Evolutionary conservation across 2,329 filamentous ascomycete genomes (phyloP).

Genomic region (Botrytis fabae): DNA sequence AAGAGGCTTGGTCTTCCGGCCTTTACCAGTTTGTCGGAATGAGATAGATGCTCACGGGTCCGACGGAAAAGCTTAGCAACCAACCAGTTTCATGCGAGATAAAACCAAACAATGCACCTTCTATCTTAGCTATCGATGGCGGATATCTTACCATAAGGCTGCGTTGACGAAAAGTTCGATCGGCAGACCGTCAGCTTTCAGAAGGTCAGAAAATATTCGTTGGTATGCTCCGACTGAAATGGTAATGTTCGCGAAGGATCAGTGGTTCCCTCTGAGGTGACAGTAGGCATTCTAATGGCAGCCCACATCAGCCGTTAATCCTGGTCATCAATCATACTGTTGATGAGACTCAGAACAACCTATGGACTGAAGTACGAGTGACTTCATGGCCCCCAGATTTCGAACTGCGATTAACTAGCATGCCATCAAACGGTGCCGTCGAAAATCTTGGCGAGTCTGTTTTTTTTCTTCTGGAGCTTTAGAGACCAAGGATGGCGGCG

Average conservation of each 20-base stretch:
- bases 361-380: background rate
- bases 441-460: background rate
- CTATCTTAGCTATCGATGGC: slow-evolving; percentile 4
- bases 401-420: background rate
- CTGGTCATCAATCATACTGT: background rate
- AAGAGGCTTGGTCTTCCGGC: background rate
- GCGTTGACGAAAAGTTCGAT: slow-evolving; percentile 9
- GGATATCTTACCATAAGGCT: slow-evolving; percentile 19
- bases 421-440: background rate
- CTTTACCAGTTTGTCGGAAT: slow-evolving; percentile 20
- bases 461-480: background rate
- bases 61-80: slow-evolving; percentile 9
- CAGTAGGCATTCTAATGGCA: background rate
- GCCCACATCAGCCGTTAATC: background rate
- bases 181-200: slow-evolving; percentile 4
- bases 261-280: background rate
- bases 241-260: slow-evolving; percentile 2
- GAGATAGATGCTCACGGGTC: background rate
- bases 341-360: background rate
- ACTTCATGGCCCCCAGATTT: slow-evolving; percentile 5
- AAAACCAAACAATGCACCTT: slow-evolving; percentile 3
- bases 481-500: background rate
- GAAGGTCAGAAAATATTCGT: background rate
- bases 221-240: background rate
- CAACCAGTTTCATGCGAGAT: slow-evolving; percentile 15